phyloP scores from a whole-genome alignment of 225 moss, liverwort and hornwort species.

The Straminergon stramineum region DNA sequence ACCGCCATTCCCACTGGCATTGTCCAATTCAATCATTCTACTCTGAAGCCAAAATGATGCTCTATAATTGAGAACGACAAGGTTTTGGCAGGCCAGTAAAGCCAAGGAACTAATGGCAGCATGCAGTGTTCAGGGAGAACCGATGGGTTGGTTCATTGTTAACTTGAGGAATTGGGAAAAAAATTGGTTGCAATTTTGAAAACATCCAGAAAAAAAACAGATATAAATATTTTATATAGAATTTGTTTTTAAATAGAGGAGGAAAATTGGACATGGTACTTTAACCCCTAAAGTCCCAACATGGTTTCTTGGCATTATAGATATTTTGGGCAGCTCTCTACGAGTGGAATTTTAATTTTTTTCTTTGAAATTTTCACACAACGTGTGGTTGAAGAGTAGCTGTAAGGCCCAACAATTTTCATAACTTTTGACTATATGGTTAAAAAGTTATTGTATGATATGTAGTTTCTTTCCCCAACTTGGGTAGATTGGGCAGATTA shows the following conservation, averaged over 20 bases:
- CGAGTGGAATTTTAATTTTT: too few species aligned
- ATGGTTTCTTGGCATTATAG: too few species aligned
- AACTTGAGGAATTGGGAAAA: neutral
- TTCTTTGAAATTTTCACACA: too few species aligned
- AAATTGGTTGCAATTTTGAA: neutral
- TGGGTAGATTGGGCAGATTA: too few species aligned
- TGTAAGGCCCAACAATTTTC: too few species aligned
- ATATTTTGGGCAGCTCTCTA: too few species aligned
- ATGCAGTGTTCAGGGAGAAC: neutral
- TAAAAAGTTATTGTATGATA: too few species aligned
- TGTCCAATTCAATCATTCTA: neutral
- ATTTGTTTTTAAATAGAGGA: neutral
- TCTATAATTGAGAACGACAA: neutral
- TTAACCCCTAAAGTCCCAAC: too few species aligned
- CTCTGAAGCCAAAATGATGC: neutral
- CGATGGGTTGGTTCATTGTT: neutral
- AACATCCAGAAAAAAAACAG: fast-evolving
- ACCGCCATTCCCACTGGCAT: neutral
- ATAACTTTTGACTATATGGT: too few species aligned
- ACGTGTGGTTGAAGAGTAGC: too few species aligned
- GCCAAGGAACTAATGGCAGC: neutral
- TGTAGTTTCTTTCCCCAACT: too few species aligned
- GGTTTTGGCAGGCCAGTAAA: neutral
- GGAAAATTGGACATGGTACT: fast-evolving
- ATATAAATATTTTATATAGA: fast-evolving